A percentile compares a stretch with the other conserved stretches of the same genome.
Evolutionary conservation across 116 monocot genomes (phyloP).

Genomic region (Zostera marina): DNA sequence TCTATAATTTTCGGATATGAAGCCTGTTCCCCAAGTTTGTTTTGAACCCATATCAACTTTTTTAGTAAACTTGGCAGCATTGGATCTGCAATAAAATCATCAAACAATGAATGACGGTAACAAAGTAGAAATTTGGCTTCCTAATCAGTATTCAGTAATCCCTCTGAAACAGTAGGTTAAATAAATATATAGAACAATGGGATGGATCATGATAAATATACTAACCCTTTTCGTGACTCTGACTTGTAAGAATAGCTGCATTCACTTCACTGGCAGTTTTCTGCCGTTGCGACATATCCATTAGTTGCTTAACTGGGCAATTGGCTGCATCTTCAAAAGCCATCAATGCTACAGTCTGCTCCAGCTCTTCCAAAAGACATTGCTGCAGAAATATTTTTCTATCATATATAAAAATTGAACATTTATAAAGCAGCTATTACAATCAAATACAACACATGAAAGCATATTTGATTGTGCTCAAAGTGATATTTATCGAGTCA

Average conservation of each 20-base stretch:
- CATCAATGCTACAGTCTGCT: constrained; percentile 50
- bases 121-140: too few species aligned
- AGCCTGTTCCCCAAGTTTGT: constrained; percentile 85
- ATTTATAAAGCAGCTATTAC: too few species aligned
- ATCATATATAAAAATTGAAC: too few species aligned
- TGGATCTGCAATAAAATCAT: constrained; percentile 41
- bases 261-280: constrained; percentile 94
- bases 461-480: too few species aligned
- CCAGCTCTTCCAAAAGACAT: constrained; percentile 47
- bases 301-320: constrained; percentile 57
- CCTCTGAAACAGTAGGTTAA: background rate
- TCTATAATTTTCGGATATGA: constrained; percentile 76
- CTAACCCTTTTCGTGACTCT: constrained; percentile 86
- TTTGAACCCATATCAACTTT: constrained; percentile 89
- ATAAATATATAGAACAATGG: background rate
- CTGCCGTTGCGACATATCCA: constrained; percentile 64
- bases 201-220: background rate
- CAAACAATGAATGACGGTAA: background rate
- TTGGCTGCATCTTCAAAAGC: constrained; percentile 53
- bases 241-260: constrained; percentile 92
- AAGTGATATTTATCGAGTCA: too few species aligned
- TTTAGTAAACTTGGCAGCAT: constrained; percentile 91
- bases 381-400: constrained; percentile 18
- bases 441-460: too few species aligned
- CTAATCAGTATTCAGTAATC: too few species aligned